Evolutionary conservation across 1,139 yeast species (phyloP).

Genomic region (Yamadazyma triangularis): DNA sequence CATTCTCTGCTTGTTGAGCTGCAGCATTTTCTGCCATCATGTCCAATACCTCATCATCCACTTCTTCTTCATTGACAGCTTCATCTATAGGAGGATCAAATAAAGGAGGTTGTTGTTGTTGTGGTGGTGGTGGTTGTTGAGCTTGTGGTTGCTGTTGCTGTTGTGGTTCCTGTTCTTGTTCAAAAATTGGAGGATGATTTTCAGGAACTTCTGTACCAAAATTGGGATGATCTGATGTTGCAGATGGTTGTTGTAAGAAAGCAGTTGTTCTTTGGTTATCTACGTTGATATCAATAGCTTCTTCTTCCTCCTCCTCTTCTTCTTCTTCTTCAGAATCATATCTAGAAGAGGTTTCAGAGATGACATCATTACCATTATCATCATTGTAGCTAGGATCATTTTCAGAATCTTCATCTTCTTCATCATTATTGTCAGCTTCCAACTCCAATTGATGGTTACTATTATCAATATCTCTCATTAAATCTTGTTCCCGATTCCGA

Average conservation of each 20-base stretch:
- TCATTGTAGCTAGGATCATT: slow-evolving; percentile 5
- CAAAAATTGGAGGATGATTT: too few relatives aligned
- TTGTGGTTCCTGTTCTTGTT: not conserved
- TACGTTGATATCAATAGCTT: not conserved
- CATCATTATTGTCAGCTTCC: slow-evolving; percentile 2
- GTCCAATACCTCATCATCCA: slow-evolving; percentile 2
- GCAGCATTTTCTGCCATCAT: slow-evolving; percentile 9
- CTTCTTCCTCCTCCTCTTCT: slow-evolving; percentile 1
- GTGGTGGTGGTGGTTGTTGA: slow-evolving; percentile 4
- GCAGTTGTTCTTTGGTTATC: too few relatives aligned
- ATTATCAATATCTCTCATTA: slow-evolving; percentile 4
- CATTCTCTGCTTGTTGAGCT: slow-evolving; percentile 10
- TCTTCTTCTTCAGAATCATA: slow-evolving; percentile 6
- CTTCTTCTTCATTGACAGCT: slow-evolving; percentile 1
- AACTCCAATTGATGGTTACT: slow-evolving; percentile 7
- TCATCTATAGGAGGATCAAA: not conserved
- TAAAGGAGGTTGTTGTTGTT: slow-evolving; percentile 2
- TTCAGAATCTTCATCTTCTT: slow-evolving; percentile 5
- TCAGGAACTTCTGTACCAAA: too few relatives aligned
- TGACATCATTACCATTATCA: slow-evolving; percentile 2
- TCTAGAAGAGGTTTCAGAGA: slow-evolving; percentile 2
- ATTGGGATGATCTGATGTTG: too few relatives aligned
- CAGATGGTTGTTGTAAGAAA: too few relatives aligned
- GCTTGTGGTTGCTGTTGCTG: not conserved
- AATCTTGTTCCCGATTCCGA: slow-evolving; percentile 4